Evolutionary conservation across 176 grass and related monocot genomes (phyloP), one percentile per base, ranked within the genome.

Genomic region (Musa troglodytarum): DNA sequence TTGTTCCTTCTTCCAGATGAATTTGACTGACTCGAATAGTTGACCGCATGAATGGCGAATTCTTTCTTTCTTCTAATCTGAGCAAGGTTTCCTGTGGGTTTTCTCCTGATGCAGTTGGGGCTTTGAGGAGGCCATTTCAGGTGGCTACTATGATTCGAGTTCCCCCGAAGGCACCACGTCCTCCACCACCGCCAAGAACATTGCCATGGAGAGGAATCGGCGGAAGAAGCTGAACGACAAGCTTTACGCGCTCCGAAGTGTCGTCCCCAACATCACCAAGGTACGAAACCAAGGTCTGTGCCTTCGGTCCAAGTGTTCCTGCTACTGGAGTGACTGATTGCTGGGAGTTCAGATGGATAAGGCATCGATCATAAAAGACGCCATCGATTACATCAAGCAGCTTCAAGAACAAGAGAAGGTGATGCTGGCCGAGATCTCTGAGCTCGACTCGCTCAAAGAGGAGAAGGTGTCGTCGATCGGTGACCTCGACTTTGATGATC

Each of bases 261-360:
- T 77, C 59, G 75, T 77, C n/a, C 75, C 75, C 59, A 77, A 77
- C 61, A 77, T 77, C 21, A 77, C 75, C 13, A 77, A 77, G 75
- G 75, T 64, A 50, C 8, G 34, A 6, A 4, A 5, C 34, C 34
- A 0, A 43, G 4, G 4, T 43, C 34, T 43, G 34, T 43, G 34
- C 6, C 34, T 43, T 43, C 34, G 34, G 34, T 43, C 34, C 34
- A 5, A 6, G 34, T 6, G 4, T 43, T 43, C 34, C 34, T 43
- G 34, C 34, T 12, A 74, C 1, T 54, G 25, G 11, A 56, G 10
- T 54, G 24, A 55, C 16, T 6, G n/a, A 54, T 55, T 11, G 28
- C 34, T 6, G 34, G 14, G 52, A 54, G 54, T 21, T 53, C 65
- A 80, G 78, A 73, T 80, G 78, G 69, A 80, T 58, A 80, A 80